Conservation (phyloP, 1,139 yeast species). For the Sugiyamaella xylanicola region DNA sequence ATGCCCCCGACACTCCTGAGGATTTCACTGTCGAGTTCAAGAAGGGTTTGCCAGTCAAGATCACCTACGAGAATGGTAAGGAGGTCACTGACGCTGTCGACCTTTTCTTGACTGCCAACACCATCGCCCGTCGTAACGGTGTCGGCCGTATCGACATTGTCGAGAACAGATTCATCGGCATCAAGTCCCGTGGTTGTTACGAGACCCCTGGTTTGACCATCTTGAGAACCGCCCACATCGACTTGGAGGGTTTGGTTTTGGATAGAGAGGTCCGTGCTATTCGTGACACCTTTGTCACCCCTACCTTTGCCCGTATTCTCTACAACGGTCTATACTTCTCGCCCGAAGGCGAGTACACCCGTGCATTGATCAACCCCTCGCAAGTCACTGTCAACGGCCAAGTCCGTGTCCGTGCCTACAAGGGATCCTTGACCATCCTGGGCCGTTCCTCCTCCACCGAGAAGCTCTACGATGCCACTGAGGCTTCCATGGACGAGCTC, state of each 20-base stretch:
- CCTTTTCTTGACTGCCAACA: conserved; percentile 87
- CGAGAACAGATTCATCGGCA: conserved; percentile 97
- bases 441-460: conserved; percentile 96
- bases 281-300: conserved; percentile 95
- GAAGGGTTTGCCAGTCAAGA: conserved; percentile 85
- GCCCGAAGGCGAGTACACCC: conserved; percentile 96
- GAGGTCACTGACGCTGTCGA: conserved; percentile 84
- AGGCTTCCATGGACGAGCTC: conserved; percentile 98
- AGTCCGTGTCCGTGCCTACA: conserved; percentile 91
- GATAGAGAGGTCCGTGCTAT: conserved; percentile 97
- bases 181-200: conserved; percentile 98
- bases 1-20: conserved; percentile 94
- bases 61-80: conserved; percentile 63
- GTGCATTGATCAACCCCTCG: conserved; percentile 91
- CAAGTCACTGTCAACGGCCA: conserved; percentile 95
- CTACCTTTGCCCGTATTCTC: conserved; percentile 83
- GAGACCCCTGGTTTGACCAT: conserved; percentile 98
- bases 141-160: conserved; percentile 99
- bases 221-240: conserved; percentile 91
- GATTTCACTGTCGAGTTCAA: conserved; percentile 78
- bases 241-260: conserved; percentile 92
- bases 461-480: conserved; percentile 95
- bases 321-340: conserved; percentile 98
- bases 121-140: conserved; percentile 97
- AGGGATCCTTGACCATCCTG: conserved; percentile 78